A percentile compares a stretch with the other conserved stretches of the same genome.
Evolutionary conservation across 1,139 yeast species (phyloP).

Genomic region (Tardiomyces blankii): DNA sequence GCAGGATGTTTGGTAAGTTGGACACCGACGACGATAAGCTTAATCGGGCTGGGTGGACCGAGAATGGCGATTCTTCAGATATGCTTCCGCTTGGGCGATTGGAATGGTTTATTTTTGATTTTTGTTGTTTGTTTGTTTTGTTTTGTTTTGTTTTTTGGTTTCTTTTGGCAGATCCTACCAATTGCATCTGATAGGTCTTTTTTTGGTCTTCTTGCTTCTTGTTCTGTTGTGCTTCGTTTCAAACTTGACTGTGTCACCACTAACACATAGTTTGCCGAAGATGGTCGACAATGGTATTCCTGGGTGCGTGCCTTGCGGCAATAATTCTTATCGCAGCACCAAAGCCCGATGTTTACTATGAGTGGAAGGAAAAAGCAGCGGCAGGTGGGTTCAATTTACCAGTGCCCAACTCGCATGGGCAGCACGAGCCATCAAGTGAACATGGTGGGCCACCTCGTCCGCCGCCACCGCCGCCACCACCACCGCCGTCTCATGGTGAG

Average conservation of each 20-base stretch:
- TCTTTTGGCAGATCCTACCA: no score
- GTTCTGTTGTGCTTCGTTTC: no score
- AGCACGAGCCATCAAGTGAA: background rate
- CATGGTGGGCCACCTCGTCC: background rate
- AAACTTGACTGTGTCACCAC: background rate
- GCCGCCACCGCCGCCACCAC: background rate
- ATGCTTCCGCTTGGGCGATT: no score
- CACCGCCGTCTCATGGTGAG: background rate
- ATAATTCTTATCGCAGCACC: background rate
- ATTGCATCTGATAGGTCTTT: no score
- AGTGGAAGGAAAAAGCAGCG: background rate
- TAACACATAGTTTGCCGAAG: background rate
- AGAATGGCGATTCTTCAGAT: no score
- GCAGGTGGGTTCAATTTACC: background rate
- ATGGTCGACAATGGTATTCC: background rate
- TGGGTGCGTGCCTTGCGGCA: background rate
- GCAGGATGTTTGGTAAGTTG: no score
- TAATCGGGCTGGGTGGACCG: no score
- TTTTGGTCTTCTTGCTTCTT: no score
- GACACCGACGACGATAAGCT: no score
- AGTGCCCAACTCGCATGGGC: background rate
- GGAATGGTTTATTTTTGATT: no score
- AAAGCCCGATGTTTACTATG: background rate
- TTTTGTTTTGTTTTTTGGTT: no score
- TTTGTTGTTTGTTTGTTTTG: no score